Evolutionary conservation across 768 basidiomycete species (phyloP).

Genomic region (Mycena vulgaris): DNA sequence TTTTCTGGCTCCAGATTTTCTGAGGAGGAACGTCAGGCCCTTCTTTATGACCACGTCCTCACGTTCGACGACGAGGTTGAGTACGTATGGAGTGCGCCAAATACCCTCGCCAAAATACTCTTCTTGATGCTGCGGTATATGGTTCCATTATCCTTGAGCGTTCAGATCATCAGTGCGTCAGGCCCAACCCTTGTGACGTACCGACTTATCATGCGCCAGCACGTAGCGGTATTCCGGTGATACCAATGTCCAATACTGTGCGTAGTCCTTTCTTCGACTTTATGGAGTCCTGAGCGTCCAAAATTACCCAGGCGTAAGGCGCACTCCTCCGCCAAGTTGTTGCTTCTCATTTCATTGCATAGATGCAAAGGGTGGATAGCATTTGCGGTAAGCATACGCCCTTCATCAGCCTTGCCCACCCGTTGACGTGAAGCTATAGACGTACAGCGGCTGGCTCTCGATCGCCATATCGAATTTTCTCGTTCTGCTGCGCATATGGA

Average conservation of each 20-base stretch:
- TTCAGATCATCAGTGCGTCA: constrained; percentile 8
- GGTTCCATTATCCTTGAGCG: constrained; percentile 22
- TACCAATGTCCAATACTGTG: constrained; percentile 16
- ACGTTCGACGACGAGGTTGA: constrained; percentile 31
- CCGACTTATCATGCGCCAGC: neutral
- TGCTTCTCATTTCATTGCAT: neutral
- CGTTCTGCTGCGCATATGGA: constrained; percentile 51
- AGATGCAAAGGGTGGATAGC: constrained; percentile 32
- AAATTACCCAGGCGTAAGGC: constrained; percentile 19
- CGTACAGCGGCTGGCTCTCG: constrained; percentile 22
- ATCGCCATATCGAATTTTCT: constrained; percentile 39
- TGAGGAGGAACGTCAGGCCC: constrained; percentile 18
- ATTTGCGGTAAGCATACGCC: neutral
- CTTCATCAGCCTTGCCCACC: neutral
- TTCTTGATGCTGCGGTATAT: constrained; percentile 36
- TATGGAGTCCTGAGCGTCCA: neutral
- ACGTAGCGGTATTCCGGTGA: constrained; percentile 1
- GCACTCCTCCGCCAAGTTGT: neutral
- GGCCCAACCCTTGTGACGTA: neutral
- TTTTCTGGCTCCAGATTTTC: no score
- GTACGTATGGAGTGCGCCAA: constrained; percentile 29
- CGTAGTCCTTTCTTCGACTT: neutral
- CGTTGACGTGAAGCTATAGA: neutral
- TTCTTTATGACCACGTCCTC: constrained; percentile 34
- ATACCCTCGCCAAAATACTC: constrained; percentile 14